These are phyloP conservation scores for Psilocybe mexicana DNA, from an alignment of 1,284 basidiomycete genomes.

Conservation along the genomic window DNA sequence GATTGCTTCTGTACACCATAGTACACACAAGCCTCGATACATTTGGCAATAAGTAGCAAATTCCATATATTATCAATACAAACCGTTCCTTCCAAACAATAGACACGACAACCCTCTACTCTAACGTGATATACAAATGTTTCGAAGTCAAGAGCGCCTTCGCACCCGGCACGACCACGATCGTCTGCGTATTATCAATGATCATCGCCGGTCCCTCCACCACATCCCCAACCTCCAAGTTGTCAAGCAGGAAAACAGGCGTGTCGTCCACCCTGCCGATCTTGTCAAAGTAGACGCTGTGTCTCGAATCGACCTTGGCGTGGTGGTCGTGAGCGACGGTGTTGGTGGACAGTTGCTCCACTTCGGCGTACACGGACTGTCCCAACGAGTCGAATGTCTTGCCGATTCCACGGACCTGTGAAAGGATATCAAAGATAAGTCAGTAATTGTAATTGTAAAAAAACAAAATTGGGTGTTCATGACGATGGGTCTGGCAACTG, in stretches of 20 bases:
- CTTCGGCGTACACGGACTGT: conserved; percentile 77
- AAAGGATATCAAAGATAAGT: not conserved
- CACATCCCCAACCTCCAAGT: conserved; percentile 67
- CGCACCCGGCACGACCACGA: conserved; percentile 76
- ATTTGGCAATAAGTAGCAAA: too few species aligned
- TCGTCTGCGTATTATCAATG: conserved; percentile 92
- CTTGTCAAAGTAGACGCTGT: conserved; percentile 81
- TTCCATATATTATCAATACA: too few species aligned
- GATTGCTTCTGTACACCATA: too few species aligned
- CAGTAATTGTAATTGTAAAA: not conserved
- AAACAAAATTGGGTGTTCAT: not conserved
- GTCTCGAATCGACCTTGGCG: conserved; percentile 48
- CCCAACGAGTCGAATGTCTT: conserved; percentile 88
- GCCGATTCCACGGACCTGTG: conserved; percentile 72
- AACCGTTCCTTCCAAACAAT: too few species aligned
- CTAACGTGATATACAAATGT: conserved; percentile 71
- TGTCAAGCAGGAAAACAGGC: conserved; percentile 75
- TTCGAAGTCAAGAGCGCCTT: conserved; percentile 67
- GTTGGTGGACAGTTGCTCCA: conserved; percentile 45
- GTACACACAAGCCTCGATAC: too few species aligned
- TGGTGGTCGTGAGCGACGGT: conserved; percentile 37
- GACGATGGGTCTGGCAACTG: not conserved
- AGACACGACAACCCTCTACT: conserved; percentile 10
- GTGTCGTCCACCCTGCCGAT: conserved; percentile 74
- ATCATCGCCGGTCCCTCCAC: conserved; percentile 86